These are phyloP conservation scores for Diplodia sapinea DNA, from an alignment of 2,329 filamentous ascomycete genomes.

Conservation along the genomic window DNA sequence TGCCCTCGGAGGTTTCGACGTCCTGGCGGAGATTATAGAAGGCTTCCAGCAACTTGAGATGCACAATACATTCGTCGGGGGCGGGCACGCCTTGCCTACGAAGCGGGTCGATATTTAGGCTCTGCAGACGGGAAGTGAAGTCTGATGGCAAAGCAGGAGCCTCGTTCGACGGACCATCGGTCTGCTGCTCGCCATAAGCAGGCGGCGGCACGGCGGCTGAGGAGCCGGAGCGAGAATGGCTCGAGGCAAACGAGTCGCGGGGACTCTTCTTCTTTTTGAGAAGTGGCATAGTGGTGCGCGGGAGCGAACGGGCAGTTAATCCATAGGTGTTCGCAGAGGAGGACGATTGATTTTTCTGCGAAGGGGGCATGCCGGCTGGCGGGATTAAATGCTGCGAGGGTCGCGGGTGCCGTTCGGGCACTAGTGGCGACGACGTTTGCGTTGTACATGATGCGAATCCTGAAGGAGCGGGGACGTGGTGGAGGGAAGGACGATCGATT, in stretches of 20 bases:
- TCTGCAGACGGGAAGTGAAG: slow-evolving; percentile 21
- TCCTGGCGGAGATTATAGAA: slow-evolving; percentile 71
- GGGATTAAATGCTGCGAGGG: not conserved
- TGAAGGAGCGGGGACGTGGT: not conserved
- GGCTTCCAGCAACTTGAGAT: slow-evolving; percentile 74
- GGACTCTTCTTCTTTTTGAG: slow-evolving; percentile 42
- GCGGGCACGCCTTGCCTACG: slow-evolving; percentile 4
- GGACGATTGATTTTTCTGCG: not conserved
- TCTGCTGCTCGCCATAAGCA: slow-evolving; percentile 19
- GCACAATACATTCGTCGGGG: slow-evolving; percentile 65
- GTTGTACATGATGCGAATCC: not conserved
- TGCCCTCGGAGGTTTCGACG: slow-evolving; percentile 68
- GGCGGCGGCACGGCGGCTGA: slow-evolving; percentile 18
- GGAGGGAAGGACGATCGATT: not conserved
- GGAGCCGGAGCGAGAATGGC: not conserved
- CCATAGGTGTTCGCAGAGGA: not conserved
- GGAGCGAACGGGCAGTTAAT: not conserved
- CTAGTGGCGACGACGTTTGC: not conserved
- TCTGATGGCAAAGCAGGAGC: slow-evolving; percentile 13
- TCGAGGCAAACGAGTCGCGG: slow-evolving; percentile 21
- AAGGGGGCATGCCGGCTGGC: not conserved
- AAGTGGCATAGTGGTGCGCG: not conserved
- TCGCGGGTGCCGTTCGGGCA: not conserved
- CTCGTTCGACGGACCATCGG: not conserved
- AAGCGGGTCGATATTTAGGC: slow-evolving; percentile 14